Evolutionary conservation across 257 asterid species (phyloP), one percentile per base, ranked within the genome.

Genomic region (Oldenlandia corymbosa): DNA sequence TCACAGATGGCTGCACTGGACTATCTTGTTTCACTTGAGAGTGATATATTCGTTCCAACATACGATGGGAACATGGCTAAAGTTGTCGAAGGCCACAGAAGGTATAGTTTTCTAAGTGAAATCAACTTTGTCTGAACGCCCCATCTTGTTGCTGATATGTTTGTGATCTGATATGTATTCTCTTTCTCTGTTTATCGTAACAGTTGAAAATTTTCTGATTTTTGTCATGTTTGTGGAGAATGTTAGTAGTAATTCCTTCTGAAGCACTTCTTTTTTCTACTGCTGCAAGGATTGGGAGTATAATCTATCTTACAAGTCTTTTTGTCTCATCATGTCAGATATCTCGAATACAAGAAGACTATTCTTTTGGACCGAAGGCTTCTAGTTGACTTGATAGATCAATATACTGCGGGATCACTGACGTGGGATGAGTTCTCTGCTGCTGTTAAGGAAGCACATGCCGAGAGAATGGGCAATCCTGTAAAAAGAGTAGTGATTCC

Each of bases 1-100:
- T 93, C 99, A 30, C 99, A 93, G 71, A 93, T 93, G 99, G 99
- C 99, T 20, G 99, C 99, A 14, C 72, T 93, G 31, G 99, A 93
- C 73, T 93, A 93, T 80, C 96, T 93, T n/a, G 99, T 93, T 65
- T 93, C 99, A 7, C 75, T 90, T 51, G 96, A 93, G 81, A 93
- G 99, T 60, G 95, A 93, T 72, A 84, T 90, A 55, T 93, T 90
- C 73, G 90, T 86, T 65, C 99, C 97, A 51, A 93, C 99, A 7
- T 93, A 93, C 62, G 97, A 90, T 60, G 99, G 99, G 51, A 93
- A 93, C 75, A 93, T 93, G 99, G 99, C 99, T 61, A 93, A 87
- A 84, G 97, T 93, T 58, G 99, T 93, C 55, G 99, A 90, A 88
- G 99, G 99, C 24, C 97, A 90, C 76, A 95, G 97, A 72, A 90